A percentile compares a stretch with the other conserved stretches of the same genome.
Evolutionary conservation across 345 rosid genomes (phyloP).

Genomic region (Dipteronia dyeriana): DNA sequence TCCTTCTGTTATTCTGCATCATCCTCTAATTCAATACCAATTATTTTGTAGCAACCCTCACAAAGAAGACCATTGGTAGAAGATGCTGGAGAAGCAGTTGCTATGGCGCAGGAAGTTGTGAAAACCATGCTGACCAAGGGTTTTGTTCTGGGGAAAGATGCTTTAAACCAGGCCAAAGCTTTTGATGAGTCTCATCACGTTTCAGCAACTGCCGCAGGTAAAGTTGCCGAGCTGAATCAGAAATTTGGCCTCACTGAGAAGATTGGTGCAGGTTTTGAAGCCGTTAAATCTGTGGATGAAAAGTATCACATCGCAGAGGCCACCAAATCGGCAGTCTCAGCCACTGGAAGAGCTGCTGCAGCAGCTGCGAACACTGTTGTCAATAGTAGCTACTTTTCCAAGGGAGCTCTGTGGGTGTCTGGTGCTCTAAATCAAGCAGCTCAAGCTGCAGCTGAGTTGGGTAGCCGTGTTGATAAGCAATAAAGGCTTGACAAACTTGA

Average conservation of each 20-base stretch:
- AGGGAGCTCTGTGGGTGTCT: slow-evolving; percentile 78
- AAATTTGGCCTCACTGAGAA: slow-evolving; percentile 68
- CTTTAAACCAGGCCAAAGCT: slow-evolving; percentile 64
- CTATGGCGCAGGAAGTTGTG: slow-evolving; percentile 71
- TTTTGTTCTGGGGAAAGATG: slow-evolving; percentile 69
- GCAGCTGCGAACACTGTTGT: slow-evolving; percentile 64
- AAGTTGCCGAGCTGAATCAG: slow-evolving; percentile 62
- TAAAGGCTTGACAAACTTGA: slow-evolving; percentile 14
- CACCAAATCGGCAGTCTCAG: slow-evolving; percentile 67
- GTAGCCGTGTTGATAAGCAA: slow-evolving; percentile 37
- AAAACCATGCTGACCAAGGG: slow-evolving; percentile 69
- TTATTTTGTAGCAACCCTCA: slow-evolving; percentile 28
- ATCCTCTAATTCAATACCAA: not conserved
- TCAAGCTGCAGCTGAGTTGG: slow-evolving; percentile 63
- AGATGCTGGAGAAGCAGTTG: slow-evolving; percentile 70
- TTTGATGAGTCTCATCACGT: slow-evolving; percentile 77
- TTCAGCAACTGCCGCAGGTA: slow-evolving; percentile 70
- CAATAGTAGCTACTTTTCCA: slow-evolving; percentile 76
- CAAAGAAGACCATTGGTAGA: slow-evolving; percentile 39
- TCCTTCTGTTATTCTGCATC: not conserved
- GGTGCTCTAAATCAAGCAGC: slow-evolving; percentile 73
- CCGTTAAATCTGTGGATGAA: slow-evolving; percentile 56
- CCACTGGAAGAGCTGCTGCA: too few relatives aligned
- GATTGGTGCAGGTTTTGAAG: slow-evolving; percentile 69
- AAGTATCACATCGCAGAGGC: slow-evolving; percentile 64